Evolutionary conservation across 2,329 filamentous ascomycete genomes (phyloP), one percentile per base, ranked within the genome.

Genomic region (Fusarium nodosum): DNA sequence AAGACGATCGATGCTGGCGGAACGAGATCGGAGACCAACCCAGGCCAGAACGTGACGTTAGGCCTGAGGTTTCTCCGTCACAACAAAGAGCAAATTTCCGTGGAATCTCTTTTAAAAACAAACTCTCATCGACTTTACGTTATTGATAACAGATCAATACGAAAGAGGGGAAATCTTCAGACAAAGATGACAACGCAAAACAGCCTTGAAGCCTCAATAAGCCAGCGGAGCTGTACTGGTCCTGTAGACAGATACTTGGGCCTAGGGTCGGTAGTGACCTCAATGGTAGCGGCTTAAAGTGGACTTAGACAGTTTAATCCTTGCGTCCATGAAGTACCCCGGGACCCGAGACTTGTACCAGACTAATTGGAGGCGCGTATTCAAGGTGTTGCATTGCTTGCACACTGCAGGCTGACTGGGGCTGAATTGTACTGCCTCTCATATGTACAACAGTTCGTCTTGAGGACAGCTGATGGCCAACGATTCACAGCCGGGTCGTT

Each of bases 1-100:
- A 74, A 74, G 59, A 52, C 31, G 26, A 69, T 71, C 60, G 72
- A 73, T 59, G 30, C 48, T 28, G 60, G 30, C 68, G 71, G 66
- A 55, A 70, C 66, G 73, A 72, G 64, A 68, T 68, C 57, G 69
- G 65, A 67, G 48, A 15, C 24, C 22, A 51, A 26, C 16, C 33
- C 13, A 20, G 55, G 53, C 33, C 44, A 24, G 15, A 54, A 31
- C 36, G 34, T n/a, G 36, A 20, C 50, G 38, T 42, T 44, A 33
- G 50, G 26, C 38, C 54, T 56, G 30, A 54, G 53, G 57, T 48
- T 64, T 60, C 54, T 60, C 44, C 60, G 57, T 56, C 34, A 56
- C 42, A 64, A 50, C 11, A 31, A 30, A 24, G 20, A 30, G 31
- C 7, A 52, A 48, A 9, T 22, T 20, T 13, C 12, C 11, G 13